Base-by-base conservation (phyloP, 1,284 basidiomycete species). In the Kalmanozyma brasiliensis region DNA sequence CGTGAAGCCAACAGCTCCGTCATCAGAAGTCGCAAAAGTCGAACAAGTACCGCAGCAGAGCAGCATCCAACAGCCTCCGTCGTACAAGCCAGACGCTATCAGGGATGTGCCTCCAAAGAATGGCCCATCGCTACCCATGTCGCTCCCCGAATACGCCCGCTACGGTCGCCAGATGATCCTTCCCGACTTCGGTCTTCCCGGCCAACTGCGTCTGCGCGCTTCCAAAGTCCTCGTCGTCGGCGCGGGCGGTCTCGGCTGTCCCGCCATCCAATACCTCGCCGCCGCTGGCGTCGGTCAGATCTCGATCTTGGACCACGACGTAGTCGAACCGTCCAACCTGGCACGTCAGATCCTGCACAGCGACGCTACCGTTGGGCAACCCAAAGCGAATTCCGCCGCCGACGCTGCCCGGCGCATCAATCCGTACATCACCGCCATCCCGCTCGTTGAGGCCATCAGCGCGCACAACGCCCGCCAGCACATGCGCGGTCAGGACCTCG, bases 131-230 rank as follows among this genome's bases (percentile, higher is more conserved):
- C 43, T 75, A 14, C 74, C 81, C 9, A 74, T 87, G 37, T 73
- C 74, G 8, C 77, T 85, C 8, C 80, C 83, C 37, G 94, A 98
- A 78, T 98, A 96, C 82, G 85, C 86, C 71, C 87, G 95, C 43
- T 98, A 98, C 87, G 94, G 94, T 22, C 86, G 96, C 40, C 96
- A 99, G 81, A 96, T 99, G 93, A 94, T 98, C 71, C 85, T 98
- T 52, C 89, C 93, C 56, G 89, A 89, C 22, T 90, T 97, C 78
- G 95, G 95, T 0, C 85, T 98, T 1, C 84, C 87, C 2, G 73
- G 62, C 2, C 96, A 99, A 83, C 82, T 93, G 19, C 91, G 88
- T 74, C 84, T 99, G 9, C 88, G 89, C 58, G 74, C 84, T 7
- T 88, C 93, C 0, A 89, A 89, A 3, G 89, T 96, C 0, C 88